Evolutionary conservation across 768 basidiomycete genomes (phyloP).

Genomic region (Austroboletus eburneus): DNA sequence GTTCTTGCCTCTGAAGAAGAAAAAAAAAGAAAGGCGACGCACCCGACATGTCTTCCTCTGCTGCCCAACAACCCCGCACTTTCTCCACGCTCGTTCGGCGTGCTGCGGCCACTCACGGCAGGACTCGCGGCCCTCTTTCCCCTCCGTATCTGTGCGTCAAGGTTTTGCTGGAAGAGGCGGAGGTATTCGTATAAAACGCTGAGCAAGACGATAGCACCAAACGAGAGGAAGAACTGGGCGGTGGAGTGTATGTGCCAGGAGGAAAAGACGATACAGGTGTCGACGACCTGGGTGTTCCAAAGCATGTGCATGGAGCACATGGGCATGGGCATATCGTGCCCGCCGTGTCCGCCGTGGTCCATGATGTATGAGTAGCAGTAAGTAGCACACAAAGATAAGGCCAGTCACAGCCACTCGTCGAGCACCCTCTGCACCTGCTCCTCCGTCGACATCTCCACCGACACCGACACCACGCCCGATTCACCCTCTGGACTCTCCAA

Average conservation of each 20-base stretch:
- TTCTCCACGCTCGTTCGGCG: constrained; percentile 42
- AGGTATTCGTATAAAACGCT: constrained; percentile 81
- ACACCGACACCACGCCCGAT: constrained; percentile 62
- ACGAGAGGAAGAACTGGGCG: constrained; percentile 58
- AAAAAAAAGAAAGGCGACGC: not conserved
- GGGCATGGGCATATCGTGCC: constrained; percentile 43
- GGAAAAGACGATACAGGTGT: constrained; percentile 79
- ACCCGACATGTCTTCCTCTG: constrained; percentile 42
- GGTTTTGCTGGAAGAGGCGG: constrained; percentile 52
- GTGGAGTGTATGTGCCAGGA: constrained; percentile 70
- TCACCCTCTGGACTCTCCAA: constrained; percentile 70
- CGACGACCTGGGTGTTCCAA: constrained; percentile 77
- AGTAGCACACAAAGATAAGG: too few relatives aligned
- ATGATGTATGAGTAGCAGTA: constrained; percentile 3
- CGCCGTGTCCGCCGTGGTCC: constrained; percentile 45
- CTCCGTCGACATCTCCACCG: constrained; percentile 47
- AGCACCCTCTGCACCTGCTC: constrained; percentile 49
- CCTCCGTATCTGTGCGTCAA: constrained; percentile 59
- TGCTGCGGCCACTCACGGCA: constrained; percentile 37
- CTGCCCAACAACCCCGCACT: constrained; percentile 54
- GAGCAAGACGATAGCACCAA: constrained; percentile 57
- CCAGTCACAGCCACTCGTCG: not conserved
- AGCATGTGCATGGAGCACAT: constrained; percentile 80
- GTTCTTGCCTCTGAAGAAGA: too few relatives aligned
- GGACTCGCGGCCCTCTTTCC: constrained; percentile 45